Conservation (phyloP, 768 basidiomycete species). For the Cyclocybe cylindracea region DNA sequence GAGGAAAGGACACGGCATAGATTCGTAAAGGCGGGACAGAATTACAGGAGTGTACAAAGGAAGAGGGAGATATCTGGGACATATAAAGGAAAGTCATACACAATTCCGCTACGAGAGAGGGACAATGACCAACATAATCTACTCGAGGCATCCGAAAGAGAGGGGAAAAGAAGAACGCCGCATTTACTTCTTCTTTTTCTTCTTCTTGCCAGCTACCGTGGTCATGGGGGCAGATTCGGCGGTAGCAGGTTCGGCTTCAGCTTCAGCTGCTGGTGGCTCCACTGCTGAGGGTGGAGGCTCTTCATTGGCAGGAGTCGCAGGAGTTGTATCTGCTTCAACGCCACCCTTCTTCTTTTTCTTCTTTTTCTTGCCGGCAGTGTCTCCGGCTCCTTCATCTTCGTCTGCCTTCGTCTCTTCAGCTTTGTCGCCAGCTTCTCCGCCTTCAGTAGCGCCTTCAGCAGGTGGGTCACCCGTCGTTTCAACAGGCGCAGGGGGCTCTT, state of each 20-base stretch:
- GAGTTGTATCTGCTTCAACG: background rate
- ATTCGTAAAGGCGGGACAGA: too few species aligned
- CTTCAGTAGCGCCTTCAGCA: background rate
- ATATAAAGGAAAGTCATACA: too few species aligned
- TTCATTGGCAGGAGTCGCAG: background rate
- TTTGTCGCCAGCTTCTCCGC: background rate
- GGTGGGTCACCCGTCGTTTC: background rate
- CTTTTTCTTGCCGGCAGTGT: constrained; percentile 4
- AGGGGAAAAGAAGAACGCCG: background rate
- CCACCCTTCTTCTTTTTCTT: constrained; percentile 14
- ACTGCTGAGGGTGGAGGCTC: background rate
- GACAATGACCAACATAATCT: background rate
- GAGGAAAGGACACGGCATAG: too few species aligned
- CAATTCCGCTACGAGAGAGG: background rate
- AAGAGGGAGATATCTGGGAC: too few species aligned
- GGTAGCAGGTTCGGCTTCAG: background rate
- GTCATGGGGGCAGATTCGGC: background rate
- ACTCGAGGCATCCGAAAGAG: background rate
- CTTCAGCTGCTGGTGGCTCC: background rate
- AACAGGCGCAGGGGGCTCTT: background rate
- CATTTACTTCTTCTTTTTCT: constrained; percentile 19
- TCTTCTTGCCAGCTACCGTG: constrained; percentile 7
- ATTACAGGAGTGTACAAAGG: too few species aligned
- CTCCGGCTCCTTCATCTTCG: constrained; percentile 5
- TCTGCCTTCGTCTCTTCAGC: background rate